Evolutionary conservation across 2,329 filamentous ascomycete genomes (phyloP), one percentile per base, ranked within the genome.

Genomic region (Fusarium pilosicola): DNA sequence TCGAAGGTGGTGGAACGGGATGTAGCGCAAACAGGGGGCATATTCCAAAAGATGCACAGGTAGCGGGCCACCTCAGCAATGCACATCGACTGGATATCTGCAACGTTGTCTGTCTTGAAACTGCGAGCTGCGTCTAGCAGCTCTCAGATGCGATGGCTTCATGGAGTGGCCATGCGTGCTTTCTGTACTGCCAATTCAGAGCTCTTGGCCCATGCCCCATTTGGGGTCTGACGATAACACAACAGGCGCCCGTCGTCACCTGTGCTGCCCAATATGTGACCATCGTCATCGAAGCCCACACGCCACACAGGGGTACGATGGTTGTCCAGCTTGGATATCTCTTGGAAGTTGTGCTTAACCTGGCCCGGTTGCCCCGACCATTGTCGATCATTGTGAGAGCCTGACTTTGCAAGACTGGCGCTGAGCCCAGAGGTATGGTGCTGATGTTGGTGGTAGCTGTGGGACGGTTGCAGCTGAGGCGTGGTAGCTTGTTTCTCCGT

Each of bases 251-350:
- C 93, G 80, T 95, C 93, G 73, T 96, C 93, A 7, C 93, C 93
- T 3, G 93, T 93, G 45, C 91, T 93, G 4, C 93, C 90, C 13
- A 96, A 84, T 18, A 95, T 87, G 80, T 94, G 92, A 9, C 92
- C 92, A 84, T 90, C 86, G 61, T 88, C 87, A 75, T 91, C 89
- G 75, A 95, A 96, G 2, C 88, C 88, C 6, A 95, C 90, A 28
- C 92, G 86, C 93, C 93, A 96, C 4, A 94, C 92, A 3, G 92
- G 92, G 24, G 90, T 91, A 56, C 90, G 88, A 78, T 93, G 90
- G 59, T 87, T 89, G 56, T 91, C 89, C 14, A 95, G 86, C 77
- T 88, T 89, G 14, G 91, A 92, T 2, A 93, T 86, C 75, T 94
- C 88, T 71, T 86, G 88, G 26, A 86, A 86, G 2, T 86, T 84